A percentile compares a stretch with the other conserved stretches of the same genome.
phyloP scores from a whole-genome alignment of 352 stramenopile species.

The Pythium folliculosum region DNA sequence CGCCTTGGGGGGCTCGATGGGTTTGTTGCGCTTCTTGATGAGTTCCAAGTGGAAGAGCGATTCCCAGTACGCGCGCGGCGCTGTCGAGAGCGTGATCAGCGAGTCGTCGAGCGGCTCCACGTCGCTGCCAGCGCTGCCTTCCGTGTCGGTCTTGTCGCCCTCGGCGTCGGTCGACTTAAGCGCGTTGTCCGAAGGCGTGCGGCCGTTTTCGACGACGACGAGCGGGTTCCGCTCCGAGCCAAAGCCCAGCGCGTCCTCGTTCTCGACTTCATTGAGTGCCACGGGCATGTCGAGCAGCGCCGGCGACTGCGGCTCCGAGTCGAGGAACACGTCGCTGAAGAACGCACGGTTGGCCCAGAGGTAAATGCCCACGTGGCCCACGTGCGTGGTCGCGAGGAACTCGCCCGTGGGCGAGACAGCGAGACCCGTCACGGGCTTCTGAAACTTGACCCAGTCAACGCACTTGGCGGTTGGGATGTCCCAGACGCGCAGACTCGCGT shows the following conservation, averaged over 20 bases:
- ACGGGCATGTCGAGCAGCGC: constrained; percentile 92
- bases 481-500: constrained; percentile 91
- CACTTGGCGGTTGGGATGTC: constrained; percentile 95
- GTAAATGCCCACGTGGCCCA: constrained; percentile 90
- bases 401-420: constrained; percentile 94
- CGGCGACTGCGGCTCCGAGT: constrained; percentile 71
- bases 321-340: constrained; percentile 90
- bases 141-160: constrained; percentile 41
- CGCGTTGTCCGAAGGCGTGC: not conserved
- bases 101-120: constrained; percentile 57
- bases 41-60: constrained; percentile 92
- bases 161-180: not conserved
- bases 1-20: constrained; percentile 93
- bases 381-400: constrained; percentile 95
- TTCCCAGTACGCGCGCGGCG: constrained; percentile 87
- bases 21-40: constrained; percentile 96
- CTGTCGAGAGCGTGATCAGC: constrained; percentile 76
- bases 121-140: constrained; percentile 29
- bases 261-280: constrained; percentile 84
- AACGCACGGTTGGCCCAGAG: constrained; percentile 95
- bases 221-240: constrained; percentile 52
- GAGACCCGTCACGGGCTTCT: constrained; percentile 89
- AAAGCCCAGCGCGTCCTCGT: constrained; percentile 57
- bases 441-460: constrained; percentile 95
- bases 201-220: constrained; percentile 28